Percentiles rank a stretch among this genome's conserved stretches.
phyloP scores from a whole-genome alignment of 257 asterid genomes.

The Haberlea rhodopensis region DNA sequence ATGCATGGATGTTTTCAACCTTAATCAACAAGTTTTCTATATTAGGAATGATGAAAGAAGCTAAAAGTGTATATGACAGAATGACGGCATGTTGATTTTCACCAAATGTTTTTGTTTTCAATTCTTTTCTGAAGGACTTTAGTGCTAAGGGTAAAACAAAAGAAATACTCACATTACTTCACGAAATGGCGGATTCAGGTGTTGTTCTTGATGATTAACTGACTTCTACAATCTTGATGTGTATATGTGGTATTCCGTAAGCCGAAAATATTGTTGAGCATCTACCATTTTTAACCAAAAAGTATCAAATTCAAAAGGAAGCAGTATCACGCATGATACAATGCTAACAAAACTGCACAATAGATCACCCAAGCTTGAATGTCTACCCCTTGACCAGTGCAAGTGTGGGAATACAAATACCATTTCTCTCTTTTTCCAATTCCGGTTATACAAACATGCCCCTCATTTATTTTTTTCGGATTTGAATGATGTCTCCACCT shows the following conservation, averaged over 20 bases:
- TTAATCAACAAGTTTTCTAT: conserved; percentile 56
- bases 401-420: conserved; percentile 16
- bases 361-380: conserved; percentile 34
- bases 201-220: conserved; percentile 53
- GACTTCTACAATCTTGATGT: conserved; percentile 51
- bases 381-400: conserved; percentile 24
- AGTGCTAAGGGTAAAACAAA: conserved; percentile 40
- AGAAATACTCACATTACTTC: conserved; percentile 51
- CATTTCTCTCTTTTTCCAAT: conserved; percentile 1
- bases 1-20: conserved; percentile 50
- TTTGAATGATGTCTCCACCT: background rate
- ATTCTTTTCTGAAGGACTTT: conserved; percentile 61
- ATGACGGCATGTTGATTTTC: conserved; percentile 52
- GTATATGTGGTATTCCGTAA: conserved; percentile 47
- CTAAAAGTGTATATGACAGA: conserved; percentile 46
- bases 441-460: background rate
- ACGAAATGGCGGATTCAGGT: conserved; percentile 48
- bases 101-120: conserved; percentile 42
- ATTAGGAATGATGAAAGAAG: conserved; percentile 58
- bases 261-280: conserved; percentile 40
- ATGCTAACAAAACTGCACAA: conserved; percentile 41
- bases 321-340: conserved; percentile 40
- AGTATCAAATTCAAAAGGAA: conserved; percentile 28
- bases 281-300: conserved; percentile 48
- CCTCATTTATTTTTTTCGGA: background rate